Evolutionary conservation across 164 flowering plant genomes (phyloP).

Genomic region (Stephania japonica): DNA sequence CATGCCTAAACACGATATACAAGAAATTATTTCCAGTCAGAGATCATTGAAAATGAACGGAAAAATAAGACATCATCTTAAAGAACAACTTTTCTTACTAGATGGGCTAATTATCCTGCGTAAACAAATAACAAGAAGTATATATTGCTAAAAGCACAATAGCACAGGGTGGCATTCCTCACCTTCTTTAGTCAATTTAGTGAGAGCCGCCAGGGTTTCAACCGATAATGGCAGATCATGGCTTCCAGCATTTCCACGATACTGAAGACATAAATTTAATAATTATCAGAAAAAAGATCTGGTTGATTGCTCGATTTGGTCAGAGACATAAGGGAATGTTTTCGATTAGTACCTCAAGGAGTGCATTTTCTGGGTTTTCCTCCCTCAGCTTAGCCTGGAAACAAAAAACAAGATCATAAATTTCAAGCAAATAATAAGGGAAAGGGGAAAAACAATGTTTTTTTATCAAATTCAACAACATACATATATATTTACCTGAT

Average conservation of each 20-base stretch:
- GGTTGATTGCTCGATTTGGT: neutral
- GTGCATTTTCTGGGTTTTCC: slow-evolving; percentile 72
- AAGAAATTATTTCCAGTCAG: neutral
- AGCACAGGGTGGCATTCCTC: neutral
- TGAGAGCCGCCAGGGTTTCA: slow-evolving; percentile 59
- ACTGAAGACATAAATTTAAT: slow-evolving; percentile 31
- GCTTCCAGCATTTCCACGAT: slow-evolving; percentile 96
- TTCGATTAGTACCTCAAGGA: slow-evolving; percentile 61
- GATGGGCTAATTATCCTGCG: neutral
- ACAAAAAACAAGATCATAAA: neutral
- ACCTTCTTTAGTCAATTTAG: slow-evolving; percentile 78
- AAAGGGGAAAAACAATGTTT: neutral
- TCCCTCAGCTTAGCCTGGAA: slow-evolving; percentile 70
- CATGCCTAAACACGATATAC: slow-evolving; percentile 42
- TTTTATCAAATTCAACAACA: neutral
- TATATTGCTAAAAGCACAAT: neutral
- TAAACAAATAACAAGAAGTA: neutral
- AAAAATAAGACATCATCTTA: neutral
- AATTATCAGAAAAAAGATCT: neutral
- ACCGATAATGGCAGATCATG: slow-evolving; percentile 80
- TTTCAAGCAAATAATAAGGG: neutral
- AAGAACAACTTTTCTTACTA: neutral
- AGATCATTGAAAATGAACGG: neutral
- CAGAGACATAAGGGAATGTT: neutral
- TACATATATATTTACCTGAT: slow-evolving; percentile 46